Evolutionary conservation across 2,329 filamentous ascomycete species (phyloP), one percentile per base, ranked within the genome.

Genomic region (Epichloe gansuensis): DNA sequence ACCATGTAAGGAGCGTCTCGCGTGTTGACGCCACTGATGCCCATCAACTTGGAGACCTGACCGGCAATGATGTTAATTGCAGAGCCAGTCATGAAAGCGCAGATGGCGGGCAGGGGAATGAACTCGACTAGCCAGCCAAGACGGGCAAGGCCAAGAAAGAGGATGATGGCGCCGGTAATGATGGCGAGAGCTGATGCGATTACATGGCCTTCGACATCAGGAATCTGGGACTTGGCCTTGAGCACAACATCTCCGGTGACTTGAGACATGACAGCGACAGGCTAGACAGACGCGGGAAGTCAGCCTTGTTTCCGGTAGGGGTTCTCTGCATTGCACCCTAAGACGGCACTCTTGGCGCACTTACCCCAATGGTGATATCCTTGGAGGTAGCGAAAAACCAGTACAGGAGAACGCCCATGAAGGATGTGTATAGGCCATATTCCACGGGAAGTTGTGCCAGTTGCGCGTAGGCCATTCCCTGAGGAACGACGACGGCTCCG

Each of bases 301-400:
- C 4, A 48, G 38, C 5, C 21, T 5, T 11, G 11, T 7, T 11
- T 4, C 38, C 12, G 53, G 52, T n/a, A 37, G 9, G 15, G 38
- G 17, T 43, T 43, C 41, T 43, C 17, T 23, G 15, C 38, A 28
- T 35, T 31, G 12, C 34, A 13, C 12, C 35, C 3, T 17, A 37
- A 25, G 9, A 50, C 28, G 28, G 17, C 45, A 35, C 2, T 34
- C 43, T 43, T 23, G 48, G 8, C 21, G 3, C 4, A 76, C 81
- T 70, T 74, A 86, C 82, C 41, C 88, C 88, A 58, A 94, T 93
- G 17, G 88, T 93, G 64, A 95, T 94, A 69, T 77, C 75, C 60
- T 97, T 97, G 25, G 91, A 96, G 0, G 91, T 97, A 41, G 91
- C 91, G 64, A 97, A 97, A 68, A 95, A 91, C 91, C 91, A 97